These are phyloP conservation scores for Zelonia costaricensis DNA, from an alignment of 208 protist genomes.

Conservation along the genomic window DNA sequence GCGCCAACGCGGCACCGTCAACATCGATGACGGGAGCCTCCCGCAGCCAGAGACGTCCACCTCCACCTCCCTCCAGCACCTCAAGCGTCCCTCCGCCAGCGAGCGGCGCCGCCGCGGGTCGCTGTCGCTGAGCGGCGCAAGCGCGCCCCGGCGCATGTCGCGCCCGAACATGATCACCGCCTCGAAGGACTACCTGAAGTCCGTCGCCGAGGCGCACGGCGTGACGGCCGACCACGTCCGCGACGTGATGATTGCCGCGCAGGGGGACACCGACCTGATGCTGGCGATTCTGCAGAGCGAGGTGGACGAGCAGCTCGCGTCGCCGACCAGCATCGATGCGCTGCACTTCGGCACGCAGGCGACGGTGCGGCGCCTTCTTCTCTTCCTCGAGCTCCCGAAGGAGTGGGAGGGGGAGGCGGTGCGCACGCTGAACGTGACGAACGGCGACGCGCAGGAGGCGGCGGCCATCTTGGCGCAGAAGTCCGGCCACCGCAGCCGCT, in stretches of 20 bases:
- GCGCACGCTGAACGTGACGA: constrained; percentile 55
- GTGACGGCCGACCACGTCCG: constrained; percentile 45
- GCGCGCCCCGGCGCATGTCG: constrained; percentile 10
- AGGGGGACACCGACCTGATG: constrained; percentile 67
- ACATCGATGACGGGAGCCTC: constrained; percentile 7
- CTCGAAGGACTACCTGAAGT: constrained; percentile 54
- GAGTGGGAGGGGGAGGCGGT: constrained; percentile 62
- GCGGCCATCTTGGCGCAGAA: constrained; percentile 34
- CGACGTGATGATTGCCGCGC: constrained; percentile 59
- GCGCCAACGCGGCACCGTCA: constrained; percentile 8
- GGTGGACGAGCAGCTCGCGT: constrained; percentile 27
- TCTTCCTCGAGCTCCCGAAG: constrained; percentile 43
- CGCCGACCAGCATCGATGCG: constrained; percentile 13
- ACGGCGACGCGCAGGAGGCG: constrained; percentile 63
- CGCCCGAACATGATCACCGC: constrained; percentile 36
- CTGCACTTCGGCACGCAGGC: constrained; percentile 60
- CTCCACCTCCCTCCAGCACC: constrained; percentile 12
- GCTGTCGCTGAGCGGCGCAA: constrained; percentile 4
- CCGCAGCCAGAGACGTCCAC: neutral
- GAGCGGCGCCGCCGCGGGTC: constrained; percentile 16
- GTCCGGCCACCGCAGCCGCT: constrained; percentile 16
- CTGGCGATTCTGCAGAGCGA: constrained; percentile 56
- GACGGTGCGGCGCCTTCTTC: constrained; percentile 60
- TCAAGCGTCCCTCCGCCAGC: constrained; percentile 16
- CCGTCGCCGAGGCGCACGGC: constrained; percentile 37